These are phyloP conservation scores for Xylaria polymorpha DNA, from an alignment of 2,329 filamentous ascomycete genomes.

Conservation along the genomic window DNA sequence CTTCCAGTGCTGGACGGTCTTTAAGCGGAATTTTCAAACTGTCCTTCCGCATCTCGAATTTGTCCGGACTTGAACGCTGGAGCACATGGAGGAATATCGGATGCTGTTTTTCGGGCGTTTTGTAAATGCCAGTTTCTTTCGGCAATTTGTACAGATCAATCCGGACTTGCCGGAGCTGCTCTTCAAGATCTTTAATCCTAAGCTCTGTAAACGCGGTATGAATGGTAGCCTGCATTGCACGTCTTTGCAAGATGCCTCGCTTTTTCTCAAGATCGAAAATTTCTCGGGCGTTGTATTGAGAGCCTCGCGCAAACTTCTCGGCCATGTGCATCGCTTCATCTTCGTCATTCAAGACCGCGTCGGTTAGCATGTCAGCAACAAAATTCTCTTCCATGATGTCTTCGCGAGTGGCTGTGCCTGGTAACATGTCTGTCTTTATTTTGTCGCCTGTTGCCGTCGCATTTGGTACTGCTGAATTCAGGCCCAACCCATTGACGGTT, in stretches of 20 bases:
- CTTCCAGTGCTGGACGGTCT: constrained; percentile 18
- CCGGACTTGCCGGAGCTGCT: constrained; percentile 17
- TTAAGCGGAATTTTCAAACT: background rate
- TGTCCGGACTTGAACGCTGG: constrained; percentile 10
- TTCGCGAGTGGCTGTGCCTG: background rate
- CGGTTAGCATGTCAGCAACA: background rate
- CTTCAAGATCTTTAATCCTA: constrained; percentile 21
- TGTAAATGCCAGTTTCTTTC: background rate
- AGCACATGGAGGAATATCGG: constrained; percentile 11
- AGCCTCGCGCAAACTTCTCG: fast-evolving
- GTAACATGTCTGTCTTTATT: background rate
- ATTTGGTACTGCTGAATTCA: background rate
- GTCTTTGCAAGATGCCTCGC: background rate
- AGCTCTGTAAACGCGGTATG: constrained; percentile 19
- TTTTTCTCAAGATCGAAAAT: background rate
- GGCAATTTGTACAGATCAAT: constrained; percentile 25
- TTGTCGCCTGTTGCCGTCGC: background rate
- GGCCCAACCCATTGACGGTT: background rate
- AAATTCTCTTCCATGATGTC: background rate
- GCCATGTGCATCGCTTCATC: background rate
- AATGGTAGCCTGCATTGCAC: constrained; percentile 20
- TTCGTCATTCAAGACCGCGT: background rate
- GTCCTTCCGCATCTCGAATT: constrained; percentile 10
- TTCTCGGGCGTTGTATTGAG: background rate
- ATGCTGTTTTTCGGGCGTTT: background rate